Evolutionary conservation across 208 protist genomes (phyloP).

Genomic region (Endotrypanum monterogeii): DNA sequence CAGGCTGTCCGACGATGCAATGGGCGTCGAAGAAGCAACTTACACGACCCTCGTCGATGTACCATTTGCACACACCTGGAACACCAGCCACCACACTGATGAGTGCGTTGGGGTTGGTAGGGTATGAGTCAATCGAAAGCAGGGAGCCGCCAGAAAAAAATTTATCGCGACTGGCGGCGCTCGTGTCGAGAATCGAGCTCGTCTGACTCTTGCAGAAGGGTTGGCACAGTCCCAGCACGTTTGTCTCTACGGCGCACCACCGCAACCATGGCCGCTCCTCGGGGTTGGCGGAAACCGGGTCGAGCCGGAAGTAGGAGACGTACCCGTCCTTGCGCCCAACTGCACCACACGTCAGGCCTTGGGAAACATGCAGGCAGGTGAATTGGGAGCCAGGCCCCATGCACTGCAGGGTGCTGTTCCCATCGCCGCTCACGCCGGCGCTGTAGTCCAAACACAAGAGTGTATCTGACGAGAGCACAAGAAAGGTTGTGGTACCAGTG

Average conservation of each 20-base stretch:
- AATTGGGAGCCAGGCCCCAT: constrained; percentile 34
- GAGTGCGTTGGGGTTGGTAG: constrained; percentile 76
- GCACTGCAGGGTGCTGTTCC: constrained; percentile 42
- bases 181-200: constrained; percentile 26
- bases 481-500: constrained; percentile 74
- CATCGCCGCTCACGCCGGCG: constrained; percentile 13
- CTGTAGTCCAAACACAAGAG: constrained; percentile 77
- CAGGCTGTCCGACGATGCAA: constrained; percentile 22
- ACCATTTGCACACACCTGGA: constrained; percentile 81
- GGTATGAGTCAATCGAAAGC: constrained; percentile 74
- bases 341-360: constrained; percentile 73
- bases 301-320: constrained; percentile 74
- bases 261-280: constrained; percentile 44
- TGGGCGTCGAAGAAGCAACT: constrained; percentile 71
- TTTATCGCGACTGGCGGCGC: constrained; percentile 19
- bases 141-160: constrained; percentile 58
- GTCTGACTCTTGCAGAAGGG: constrained; percentile 41
- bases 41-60: constrained; percentile 69
- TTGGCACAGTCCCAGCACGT: constrained; percentile 57
- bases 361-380: constrained; percentile 70
- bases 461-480: constrained; percentile 70
- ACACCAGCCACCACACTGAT: constrained; percentile 71
- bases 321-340: constrained; percentile 65
- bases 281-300: constrained; percentile 33
- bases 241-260: constrained; percentile 56